These are phyloP conservation scores for Mycena galericulata DNA, from an alignment of 768 basidiomycete species.

Conservation along the genomic window DNA sequence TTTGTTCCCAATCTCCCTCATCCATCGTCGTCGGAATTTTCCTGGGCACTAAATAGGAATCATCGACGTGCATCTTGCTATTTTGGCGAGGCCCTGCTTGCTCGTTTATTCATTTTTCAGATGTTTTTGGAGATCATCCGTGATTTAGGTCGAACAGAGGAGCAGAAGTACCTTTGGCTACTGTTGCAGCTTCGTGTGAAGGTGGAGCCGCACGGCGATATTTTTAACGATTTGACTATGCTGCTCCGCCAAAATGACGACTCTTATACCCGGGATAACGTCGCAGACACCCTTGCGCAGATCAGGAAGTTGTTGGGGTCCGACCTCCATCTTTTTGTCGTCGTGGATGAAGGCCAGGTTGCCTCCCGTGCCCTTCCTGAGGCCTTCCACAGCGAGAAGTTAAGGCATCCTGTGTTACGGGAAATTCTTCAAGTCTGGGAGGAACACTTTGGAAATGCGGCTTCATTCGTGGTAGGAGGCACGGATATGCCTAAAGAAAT, in stretches of 20 bases:
- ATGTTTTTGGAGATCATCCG: conserved; percentile 16
- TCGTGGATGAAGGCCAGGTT: neutral
- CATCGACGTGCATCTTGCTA: neutral
- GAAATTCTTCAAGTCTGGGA: neutral
- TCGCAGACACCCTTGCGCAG: neutral
- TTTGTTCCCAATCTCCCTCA: too few relatives aligned
- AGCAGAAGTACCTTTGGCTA: conserved; percentile 20
- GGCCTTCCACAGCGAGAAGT: neutral
- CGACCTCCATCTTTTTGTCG: neutral
- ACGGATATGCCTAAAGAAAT: neutral
- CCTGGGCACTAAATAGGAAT: neutral
- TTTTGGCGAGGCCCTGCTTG: conserved; percentile 12
- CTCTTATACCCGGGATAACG: neutral
- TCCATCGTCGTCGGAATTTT: too few relatives aligned
- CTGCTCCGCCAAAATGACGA: neutral
- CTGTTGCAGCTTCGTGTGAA: conserved; percentile 9
- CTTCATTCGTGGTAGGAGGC: neutral
- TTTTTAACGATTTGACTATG: neutral
- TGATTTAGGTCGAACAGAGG: conserved; percentile 2
- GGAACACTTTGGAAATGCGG: neutral
- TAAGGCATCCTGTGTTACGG: neutral
- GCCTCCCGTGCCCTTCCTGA: neutral
- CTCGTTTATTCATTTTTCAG: conserved; percentile 23
- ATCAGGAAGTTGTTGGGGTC: neutral
- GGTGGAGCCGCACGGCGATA: neutral